Conservation (phyloP, 2,329 filamentous ascomycete species). For the Purpureocillium takamizusanense region DNA sequence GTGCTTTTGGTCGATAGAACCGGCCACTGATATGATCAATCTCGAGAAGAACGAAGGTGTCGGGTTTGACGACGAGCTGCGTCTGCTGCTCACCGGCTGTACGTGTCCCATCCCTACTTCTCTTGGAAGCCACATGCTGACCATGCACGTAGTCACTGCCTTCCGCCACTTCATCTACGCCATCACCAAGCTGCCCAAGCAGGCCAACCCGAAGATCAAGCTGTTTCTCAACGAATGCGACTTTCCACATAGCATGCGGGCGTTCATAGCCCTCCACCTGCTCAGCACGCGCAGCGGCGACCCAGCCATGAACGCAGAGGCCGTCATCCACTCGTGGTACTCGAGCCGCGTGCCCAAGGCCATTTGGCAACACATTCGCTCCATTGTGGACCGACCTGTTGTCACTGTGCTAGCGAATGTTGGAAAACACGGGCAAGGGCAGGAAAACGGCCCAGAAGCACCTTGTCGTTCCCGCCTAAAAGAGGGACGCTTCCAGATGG, state of each 20-base stretch:
- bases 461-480: too few relatives aligned
- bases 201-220: conserved; percentile 7
- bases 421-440: neutral
- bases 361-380: conserved; percentile 6
- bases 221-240: conserved; percentile 7
- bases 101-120: neutral
- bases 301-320: conserved; percentile 11
- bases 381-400: conserved; percentile 1
- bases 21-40: conserved; percentile 16
- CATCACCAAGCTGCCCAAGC: conserved; percentile 10
- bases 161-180: conserved; percentile 9
- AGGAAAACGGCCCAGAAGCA: too few relatives aligned
- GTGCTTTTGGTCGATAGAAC: conserved; percentile 11
- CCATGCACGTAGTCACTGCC: neutral
- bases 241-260: conserved; percentile 1
- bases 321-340: conserved; percentile 16
- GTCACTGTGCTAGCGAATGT: neutral
- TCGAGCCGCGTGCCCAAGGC: conserved; percentile 10
- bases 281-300: conserved; percentile 6
- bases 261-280: conserved; percentile 7
- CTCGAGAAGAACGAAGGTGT: conserved; percentile 16
- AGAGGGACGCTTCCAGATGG: too few relatives aligned
- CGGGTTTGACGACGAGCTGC: conserved; percentile 10
- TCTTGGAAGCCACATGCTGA: neutral
- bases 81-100: conserved; percentile 14